Conservation (phyloP, 148 eudicot species). For the Diospyros kaki region DNA sequence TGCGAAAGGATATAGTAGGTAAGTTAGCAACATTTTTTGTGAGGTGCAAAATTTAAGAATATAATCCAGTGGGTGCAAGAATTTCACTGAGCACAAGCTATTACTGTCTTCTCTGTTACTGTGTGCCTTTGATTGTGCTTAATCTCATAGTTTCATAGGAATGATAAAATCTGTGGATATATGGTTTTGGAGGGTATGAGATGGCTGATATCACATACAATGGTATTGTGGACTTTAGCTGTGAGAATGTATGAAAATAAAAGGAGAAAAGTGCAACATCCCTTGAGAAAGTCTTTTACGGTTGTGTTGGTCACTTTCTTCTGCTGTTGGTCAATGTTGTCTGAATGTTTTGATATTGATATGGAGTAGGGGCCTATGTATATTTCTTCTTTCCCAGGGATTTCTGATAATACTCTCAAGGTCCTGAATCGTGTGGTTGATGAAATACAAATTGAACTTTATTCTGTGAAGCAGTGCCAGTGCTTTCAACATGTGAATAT, state of each 20-base stretch:
- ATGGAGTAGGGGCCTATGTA: not conserved
- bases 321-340: not conserved
- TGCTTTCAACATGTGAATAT: not conserved
- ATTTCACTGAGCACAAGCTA: not conserved
- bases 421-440: slow-evolving; percentile 1
- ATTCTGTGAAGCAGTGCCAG: not conserved
- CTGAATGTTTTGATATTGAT: too few species aligned
- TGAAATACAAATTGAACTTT: not conserved
- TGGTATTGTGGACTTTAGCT: too few species aligned
- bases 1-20: slow-evolving; percentile 99
- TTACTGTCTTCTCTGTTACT: too few species aligned
- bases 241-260: too few species aligned
- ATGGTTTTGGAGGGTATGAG: too few species aligned
- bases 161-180: too few species aligned
- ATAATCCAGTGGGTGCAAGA: not conserved
- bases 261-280: slow-evolving; percentile 1
- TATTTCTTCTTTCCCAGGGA: not conserved
- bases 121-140: too few species aligned
- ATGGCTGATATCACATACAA: too few species aligned
- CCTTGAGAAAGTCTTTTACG: not conserved
- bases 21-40: slow-evolving; percentile 18
- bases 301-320: not conserved
- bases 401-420: slow-evolving; percentile 1
- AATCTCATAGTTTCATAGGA: too few species aligned
- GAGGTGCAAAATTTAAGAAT: not conserved